A percentile compares a stretch with the other conserved stretches of the same genome.
Evolutionary conservation across 257 asterid species (phyloP).

Genomic region (Osmanthus fragrans): DNA sequence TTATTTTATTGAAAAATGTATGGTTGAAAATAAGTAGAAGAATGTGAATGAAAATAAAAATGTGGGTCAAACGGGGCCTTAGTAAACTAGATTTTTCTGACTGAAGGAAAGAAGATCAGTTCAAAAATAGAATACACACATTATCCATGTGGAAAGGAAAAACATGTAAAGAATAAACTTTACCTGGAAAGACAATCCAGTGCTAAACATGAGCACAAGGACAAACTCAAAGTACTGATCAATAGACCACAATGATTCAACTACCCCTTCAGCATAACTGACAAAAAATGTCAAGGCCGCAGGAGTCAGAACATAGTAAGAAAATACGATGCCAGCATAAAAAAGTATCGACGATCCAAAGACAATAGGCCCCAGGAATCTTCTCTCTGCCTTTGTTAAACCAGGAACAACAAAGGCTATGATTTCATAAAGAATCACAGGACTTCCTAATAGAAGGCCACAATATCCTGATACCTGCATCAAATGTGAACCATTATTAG

Average conservation of each 20-base stretch:
- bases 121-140: not conserved
- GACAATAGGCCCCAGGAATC: constrained; percentile 91
- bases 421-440: constrained; percentile 86
- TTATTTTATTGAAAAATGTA: no score
- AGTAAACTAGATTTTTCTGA: not conserved
- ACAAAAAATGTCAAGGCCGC: constrained; percentile 97
- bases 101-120: no score
- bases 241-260: constrained; percentile 96
- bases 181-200: constrained; percentile 99
- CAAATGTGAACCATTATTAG: not conserved
- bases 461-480: constrained; percentile 96
- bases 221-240: constrained; percentile 98
- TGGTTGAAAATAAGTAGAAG: no score
- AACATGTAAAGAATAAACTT: constrained; percentile 9
- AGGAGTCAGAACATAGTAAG: constrained; percentile 92
- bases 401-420: constrained; percentile 97
- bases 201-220: constrained; percentile 97
- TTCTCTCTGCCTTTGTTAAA: constrained; percentile 79
- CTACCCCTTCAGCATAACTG: constrained; percentile 93
- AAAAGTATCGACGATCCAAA: constrained; percentile 93
- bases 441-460: constrained; percentile 92
- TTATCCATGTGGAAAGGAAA: not conserved
- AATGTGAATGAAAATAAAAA: no score
- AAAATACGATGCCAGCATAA: constrained; percentile 80
- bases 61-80: no score